Conservation (phyloP, 2,329 filamentous ascomycete species). For the Colletotrichum sp. region DNA sequence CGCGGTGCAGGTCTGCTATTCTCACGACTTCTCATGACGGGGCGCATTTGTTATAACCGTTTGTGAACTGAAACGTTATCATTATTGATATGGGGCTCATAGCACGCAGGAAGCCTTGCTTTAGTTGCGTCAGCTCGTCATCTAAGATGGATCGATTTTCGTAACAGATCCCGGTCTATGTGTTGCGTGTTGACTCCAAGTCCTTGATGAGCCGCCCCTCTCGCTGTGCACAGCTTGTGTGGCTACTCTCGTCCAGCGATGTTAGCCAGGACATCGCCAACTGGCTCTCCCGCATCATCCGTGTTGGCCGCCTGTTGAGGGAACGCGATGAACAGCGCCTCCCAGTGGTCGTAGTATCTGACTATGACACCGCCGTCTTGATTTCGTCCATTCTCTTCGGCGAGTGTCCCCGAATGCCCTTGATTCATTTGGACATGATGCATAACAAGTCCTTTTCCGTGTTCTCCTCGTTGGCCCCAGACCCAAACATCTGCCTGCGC, state of each 20-base stretch:
- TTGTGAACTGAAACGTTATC: background rate
- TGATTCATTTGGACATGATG: background rate
- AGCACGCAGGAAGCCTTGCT: rapidly evolving
- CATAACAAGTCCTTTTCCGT: background rate
- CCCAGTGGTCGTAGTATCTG: background rate
- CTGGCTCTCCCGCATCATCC: background rate
- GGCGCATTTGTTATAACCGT: background rate
- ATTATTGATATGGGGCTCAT: background rate
- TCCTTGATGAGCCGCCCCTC: rapidly evolving
- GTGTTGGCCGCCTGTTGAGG: background rate
- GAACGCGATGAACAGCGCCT: background rate
- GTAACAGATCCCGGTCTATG: rapidly evolving
- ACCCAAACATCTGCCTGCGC: background rate
- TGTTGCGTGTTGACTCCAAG: background rate
- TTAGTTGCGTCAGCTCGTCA: background rate
- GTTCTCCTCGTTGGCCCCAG: background rate
- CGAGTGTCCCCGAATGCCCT: background rate
- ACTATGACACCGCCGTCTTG: background rate
- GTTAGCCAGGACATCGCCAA: background rate
- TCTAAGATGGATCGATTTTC: rapidly evolving
- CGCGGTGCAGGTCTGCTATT: rapidly evolving
- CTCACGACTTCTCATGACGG: background rate
- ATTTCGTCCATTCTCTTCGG: background rate
- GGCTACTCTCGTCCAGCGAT: background rate
- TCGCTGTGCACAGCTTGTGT: rapidly evolving